phyloP scores from a whole-genome alignment of 306 rosid species.

The Malus sieversii region DNA sequence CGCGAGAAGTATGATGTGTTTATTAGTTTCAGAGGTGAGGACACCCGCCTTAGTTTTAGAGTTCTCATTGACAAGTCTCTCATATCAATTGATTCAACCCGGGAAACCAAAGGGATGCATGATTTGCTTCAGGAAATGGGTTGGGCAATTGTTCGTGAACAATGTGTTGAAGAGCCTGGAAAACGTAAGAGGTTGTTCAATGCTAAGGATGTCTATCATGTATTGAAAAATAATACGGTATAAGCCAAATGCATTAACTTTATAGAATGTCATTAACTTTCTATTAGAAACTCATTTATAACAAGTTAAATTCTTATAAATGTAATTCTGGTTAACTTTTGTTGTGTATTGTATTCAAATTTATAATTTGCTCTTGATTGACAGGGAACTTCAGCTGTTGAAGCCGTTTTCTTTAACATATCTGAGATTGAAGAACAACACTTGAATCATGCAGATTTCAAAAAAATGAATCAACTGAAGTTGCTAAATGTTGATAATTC shows the following conservation, averaged over 20 bases:
- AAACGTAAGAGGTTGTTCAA: slow-evolving; percentile 2
- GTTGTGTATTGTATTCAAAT: neutral
- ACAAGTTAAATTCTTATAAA: neutral
- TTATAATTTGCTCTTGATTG: neutral
- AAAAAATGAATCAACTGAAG: slow-evolving; percentile 5
- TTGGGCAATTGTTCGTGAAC: slow-evolving; percentile 16
- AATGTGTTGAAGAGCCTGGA: neutral
- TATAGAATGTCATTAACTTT: neutral
- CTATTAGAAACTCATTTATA: neutral
- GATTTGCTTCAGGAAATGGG: slow-evolving; percentile 32
- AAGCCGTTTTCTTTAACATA: slow-evolving; percentile 2
- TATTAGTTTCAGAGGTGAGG: too few species aligned
- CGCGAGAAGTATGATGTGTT: too few species aligned
- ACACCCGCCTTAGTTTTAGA: too few species aligned
- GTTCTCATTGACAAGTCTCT: too few species aligned
- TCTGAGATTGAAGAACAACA: neutral
- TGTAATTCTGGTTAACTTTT: neutral
- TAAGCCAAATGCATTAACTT: too few species aligned
- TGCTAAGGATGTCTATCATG: neutral
- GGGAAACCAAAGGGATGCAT: slow-evolving; percentile 12
- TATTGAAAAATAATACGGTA: slow-evolving; percentile 11
- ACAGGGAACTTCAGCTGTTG: slow-evolving; percentile 4
- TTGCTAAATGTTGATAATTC: neutral
- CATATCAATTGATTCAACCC: too few species aligned
- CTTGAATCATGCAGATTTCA: slow-evolving; percentile 14